phyloP scores from a whole-genome alignment of 169 alveolate genomes.

The Besnoitia besnoiti region DNA sequence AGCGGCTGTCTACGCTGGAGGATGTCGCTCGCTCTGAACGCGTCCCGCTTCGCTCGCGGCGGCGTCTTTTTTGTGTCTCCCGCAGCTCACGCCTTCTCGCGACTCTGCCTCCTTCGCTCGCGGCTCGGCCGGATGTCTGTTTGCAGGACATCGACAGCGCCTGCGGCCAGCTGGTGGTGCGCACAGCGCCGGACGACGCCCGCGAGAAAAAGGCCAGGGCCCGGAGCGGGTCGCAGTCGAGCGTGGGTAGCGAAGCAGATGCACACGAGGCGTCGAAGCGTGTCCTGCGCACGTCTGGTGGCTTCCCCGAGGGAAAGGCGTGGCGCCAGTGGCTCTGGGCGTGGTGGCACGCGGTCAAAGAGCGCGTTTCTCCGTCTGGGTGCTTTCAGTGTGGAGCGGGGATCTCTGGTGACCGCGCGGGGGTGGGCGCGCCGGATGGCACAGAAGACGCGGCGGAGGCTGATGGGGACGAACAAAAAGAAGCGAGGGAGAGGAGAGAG shows the following conservation, averaged over 20 bases:
- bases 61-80: not conserved
- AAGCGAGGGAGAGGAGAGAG: not conserved
- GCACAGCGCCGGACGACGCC: not conserved
- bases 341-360: not conserved
- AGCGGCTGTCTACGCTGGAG: too few relatives aligned
- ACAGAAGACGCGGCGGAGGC: not conserved
- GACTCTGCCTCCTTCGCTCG: not conserved
- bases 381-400: not conserved
- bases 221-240: not conserved
- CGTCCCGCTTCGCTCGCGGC: too few relatives aligned
- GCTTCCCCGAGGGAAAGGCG: not conserved
- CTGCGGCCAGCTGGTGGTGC: slow-evolving; percentile 54
- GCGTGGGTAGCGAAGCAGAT: not conserved
- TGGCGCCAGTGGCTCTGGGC: not conserved
- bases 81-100: not conserved
- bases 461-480: not conserved
- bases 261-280: not conserved
- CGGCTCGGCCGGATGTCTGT: not conserved
- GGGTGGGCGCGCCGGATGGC: not conserved
- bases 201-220: not conserved
- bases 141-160: slow-evolving; percentile 41
- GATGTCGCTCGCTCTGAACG: too few relatives aligned
- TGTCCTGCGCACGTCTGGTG: too few relatives aligned
- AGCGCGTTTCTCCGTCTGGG: not conserved
- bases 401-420: not conserved